Base-by-base conservation (phyloP, 805 yeast genomes). In the Torulaspora quercuum region DNA sequence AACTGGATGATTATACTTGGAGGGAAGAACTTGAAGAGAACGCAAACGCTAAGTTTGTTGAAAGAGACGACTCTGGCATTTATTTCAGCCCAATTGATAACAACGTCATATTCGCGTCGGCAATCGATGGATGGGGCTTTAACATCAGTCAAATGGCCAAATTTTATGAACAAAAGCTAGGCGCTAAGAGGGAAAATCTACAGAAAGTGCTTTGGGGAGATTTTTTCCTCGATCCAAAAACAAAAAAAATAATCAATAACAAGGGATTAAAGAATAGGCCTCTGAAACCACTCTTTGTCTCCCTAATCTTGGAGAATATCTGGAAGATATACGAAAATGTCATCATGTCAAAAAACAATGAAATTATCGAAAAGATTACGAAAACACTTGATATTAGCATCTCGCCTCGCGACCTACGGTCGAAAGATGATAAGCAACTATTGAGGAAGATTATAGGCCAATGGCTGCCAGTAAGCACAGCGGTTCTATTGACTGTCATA, bases 111-210 rank as follows among this genome's bases (percentile, higher is more conserved):
- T 90, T 90, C 67, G 90, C 95, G 0, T 72, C 80, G 18, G 98
- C 98, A 1, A 70, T 83, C 12, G 98, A 92, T 63, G 97, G 97
- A 8, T 92, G 98, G 97, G 99, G 97, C 1, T 92, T 92, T 61
- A 83, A 86, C 27, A 70, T 92, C 33, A 77, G 85, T 34, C 95
- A 92, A 48, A 84, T 92, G 61, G 84, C 96, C 6, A 80, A 82
- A 39, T 78, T 92, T 21, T 86, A 87, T 57, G 92, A 82, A 63
- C 76, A 76, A 32, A 87, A 87, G 52, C 66, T 90, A 12, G 96
- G 95, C 0, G 82, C 90, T 48, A 83, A 85, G 46, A 78, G 88
- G 44, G 76, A 77, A 12, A 85, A 77, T 36, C 69, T 92, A 29
- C 80, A 81, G 41, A 83, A 84, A 53, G 87, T 88, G n/a, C 67